Evolutionary conservation across 306 rosid species (phyloP), one percentile per base, ranked within the genome.

Genomic region (Quercus suber): DNA sequence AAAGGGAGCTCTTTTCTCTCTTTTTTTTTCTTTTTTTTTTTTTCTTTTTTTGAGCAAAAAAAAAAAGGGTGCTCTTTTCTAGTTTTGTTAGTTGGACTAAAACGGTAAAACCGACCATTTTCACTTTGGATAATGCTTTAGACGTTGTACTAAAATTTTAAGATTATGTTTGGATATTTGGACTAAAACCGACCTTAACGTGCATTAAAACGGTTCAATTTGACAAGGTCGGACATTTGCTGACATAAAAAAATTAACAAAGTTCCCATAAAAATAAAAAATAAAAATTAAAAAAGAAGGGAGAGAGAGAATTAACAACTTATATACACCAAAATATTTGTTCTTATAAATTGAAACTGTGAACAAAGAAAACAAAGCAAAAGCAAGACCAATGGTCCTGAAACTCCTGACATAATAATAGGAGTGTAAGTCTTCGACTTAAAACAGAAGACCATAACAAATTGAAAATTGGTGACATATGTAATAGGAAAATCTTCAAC

Each of bases 271-370:
- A 37, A 37, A 37, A 37, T 37, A 37, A 37, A 37, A 37, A 37
- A 0, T 1, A 7, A 7, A 37, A 37, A 37, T 0, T 7, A 7
- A 37, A 2, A 7, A 7, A 3, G 67, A 5, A 13, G 6, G 23
- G 65, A 59, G 17, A 59, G 23, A 57, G 63, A 57, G 27, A 57
- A 21, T 19, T 20, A 57, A 19, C 25, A 21, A 58, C 31, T 20
- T 3, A 21, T 57, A 57, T n/a, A 23, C 25, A n/a, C 31, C 25
- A 23, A 59, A 59, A 59, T 59, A n/a, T 59, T 59, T 59, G 65
- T 59, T 23, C 65, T 27, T 27, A 59, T 59, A 59, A 59, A 59
- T 9, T 59, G 12, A 12, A 59, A 59, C 23, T 59, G 5, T 59
- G 65, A 59, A 23, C 31, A 59, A 59, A 59, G 15, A 11, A 11